Percentiles rank a stretch among this genome's conserved stretches.
Evolutionary conservation across 179 eudicot species (phyloP).

Genomic region (Nepenthes alata): DNA sequence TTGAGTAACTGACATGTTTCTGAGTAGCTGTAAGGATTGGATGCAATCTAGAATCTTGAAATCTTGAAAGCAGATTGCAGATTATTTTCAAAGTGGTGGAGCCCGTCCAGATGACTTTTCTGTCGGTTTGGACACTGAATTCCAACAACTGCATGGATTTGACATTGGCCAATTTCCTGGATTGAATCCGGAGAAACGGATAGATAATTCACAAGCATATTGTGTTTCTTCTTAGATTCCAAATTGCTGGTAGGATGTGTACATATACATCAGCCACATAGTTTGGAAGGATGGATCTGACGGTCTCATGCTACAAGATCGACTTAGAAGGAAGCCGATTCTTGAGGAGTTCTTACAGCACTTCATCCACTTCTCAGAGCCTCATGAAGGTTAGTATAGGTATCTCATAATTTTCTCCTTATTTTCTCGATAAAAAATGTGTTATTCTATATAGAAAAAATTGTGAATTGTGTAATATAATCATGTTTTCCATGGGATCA

Average conservation of each 20-base stretch:
- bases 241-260: background rate
- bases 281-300: no score
- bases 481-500: no score
- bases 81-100: constrained; percentile 66
- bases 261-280: no score
- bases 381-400: no score
- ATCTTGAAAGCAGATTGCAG: constrained; percentile 48
- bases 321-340: no score
- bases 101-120: constrained; percentile 58
- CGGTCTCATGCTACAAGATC: no score
- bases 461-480: no score
- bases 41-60: background rate
- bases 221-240: constrained; percentile 10
- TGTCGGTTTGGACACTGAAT: constrained; percentile 59
- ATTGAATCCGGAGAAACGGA: constrained; percentile 23
- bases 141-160: constrained; percentile 45
- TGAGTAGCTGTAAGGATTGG: background rate
- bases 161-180: constrained; percentile 98
- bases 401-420: no score
- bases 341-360: no score
- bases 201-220: constrained; percentile 12
- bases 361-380: no score
- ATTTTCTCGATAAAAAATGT: no score
- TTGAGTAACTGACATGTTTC: background rate
- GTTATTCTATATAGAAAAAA: no score